These are phyloP conservation scores for Phytophthora tubulina DNA, from an alignment of 352 stramenopile species.

Conservation along the genomic window DNA sequence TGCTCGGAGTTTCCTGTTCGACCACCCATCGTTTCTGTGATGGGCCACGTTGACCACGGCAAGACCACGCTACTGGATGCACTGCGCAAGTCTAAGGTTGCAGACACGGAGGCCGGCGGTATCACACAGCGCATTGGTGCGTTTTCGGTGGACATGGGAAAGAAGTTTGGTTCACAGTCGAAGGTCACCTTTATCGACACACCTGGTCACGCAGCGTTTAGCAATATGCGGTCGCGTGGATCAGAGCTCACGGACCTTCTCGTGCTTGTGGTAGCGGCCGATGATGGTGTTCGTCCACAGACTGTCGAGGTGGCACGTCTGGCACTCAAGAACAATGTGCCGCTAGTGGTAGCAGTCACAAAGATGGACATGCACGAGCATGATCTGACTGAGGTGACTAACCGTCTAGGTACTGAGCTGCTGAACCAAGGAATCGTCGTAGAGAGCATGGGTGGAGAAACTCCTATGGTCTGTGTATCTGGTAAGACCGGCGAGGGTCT, in stretches of 20 bases:
- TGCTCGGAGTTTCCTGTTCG: conserved; percentile 75
- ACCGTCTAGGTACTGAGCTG: conserved; percentile 88
- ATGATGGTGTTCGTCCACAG: conserved; percentile 99
- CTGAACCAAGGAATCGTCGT: conserved; percentile 94
- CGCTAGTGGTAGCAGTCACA: conserved; percentile 97
- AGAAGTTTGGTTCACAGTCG: conserved; percentile 68
- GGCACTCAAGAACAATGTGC: conserved; percentile 95
- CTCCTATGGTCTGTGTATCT: conserved; percentile 95
- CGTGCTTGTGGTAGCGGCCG: conserved; percentile 97
- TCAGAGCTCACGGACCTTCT: conserved; percentile 98
- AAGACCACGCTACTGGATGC: conserved; percentile 99
- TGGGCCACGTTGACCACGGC: conserved; percentile 99
- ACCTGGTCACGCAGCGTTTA: conserved; percentile 99
- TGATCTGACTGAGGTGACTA: conserved; percentile 70
- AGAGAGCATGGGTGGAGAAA: conserved; percentile 95
- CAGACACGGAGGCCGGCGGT: conserved; percentile 95
- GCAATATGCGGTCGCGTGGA: conserved; percentile 96
- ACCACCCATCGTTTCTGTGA: conserved; percentile 98
- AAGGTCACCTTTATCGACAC: conserved; percentile 99
- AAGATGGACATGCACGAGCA: conserved; percentile 95
- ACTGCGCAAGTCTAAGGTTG: conserved; percentile 93
- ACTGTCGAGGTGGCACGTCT: conserved; percentile 97
- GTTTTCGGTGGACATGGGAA: conserved; percentile 96
- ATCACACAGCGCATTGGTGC: conserved; percentile 99
- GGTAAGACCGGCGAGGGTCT: conserved; percentile 95